Base-by-base conservation (phyloP, 768 basidiomycete genomes). In the Fistulinella prunicolor region DNA sequence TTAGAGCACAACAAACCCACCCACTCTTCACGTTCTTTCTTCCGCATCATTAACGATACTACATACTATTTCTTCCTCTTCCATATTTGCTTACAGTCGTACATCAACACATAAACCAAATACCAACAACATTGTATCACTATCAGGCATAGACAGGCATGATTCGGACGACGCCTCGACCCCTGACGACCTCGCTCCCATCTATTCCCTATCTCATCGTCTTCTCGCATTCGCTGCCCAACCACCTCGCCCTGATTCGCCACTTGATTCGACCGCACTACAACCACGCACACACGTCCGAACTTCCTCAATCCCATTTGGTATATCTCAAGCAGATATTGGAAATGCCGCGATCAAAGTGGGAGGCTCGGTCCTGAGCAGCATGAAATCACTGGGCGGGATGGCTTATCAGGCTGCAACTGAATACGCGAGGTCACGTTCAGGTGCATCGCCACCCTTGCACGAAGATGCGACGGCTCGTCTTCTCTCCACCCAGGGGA, bases 371-470 rank as follows among this genome's bases (percentile, higher is more conserved):
- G 73, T 88, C 9, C 65, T 85, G 48, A 81, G 74, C 54, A 83
- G 84, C 17, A 77, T 87, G 75, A 77, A 78, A 59, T 76, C 77
- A 7, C 60, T 86, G 2, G 80, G 84, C 2, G 83, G 82, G 14
- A 70, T 81, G 56, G 85, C 84, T 1, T 73, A 76, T 28, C 73
- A 72, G 16, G 81, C 79, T 32, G 75, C 72, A 16, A 29, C 64
- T 21, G 56, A 70, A 42, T 73, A 72, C 46, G 78, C 78, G 14
- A 68, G 55, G 30, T 64, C 69, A 13, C 65, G 62, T 24, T 64
- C 56, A 36, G 53, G 48, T 10, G 35, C 47, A 29, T 55, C 51
- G 17, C 49, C 51, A 44, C 47, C 20, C 28, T 22, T 34, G 12
- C 30, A 9, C 30, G 43, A 50, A 30, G 35, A 35, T 16, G 19